These are phyloP conservation scores for Talaromyces adpressus DNA, from an alignment of 495 filamentous ascomycete species.

Conservation along the genomic window DNA sequence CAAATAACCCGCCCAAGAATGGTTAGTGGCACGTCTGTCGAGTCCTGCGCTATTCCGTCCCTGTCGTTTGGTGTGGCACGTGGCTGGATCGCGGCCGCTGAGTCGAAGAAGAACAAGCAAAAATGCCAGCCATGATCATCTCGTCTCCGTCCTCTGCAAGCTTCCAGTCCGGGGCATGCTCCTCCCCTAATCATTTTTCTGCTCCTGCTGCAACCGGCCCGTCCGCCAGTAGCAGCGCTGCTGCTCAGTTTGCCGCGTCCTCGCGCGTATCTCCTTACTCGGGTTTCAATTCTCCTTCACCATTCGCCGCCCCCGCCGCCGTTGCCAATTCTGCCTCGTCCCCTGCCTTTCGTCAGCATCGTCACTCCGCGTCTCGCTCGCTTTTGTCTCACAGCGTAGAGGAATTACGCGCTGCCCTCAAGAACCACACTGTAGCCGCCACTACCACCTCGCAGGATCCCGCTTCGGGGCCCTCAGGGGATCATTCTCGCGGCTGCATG, in stretches of 20 bases:
- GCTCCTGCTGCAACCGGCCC: background rate
- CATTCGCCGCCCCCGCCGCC: conserved; percentile 9
- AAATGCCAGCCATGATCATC: conserved; percentile 31
- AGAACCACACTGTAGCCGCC: conserved; percentile 33
- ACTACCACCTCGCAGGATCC: conserved; percentile 13
- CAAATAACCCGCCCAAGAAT: conserved; percentile 8
- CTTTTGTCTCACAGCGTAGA: conserved; percentile 35
- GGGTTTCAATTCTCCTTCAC: conserved; percentile 15
- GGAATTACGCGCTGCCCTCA: conserved; percentile 41
- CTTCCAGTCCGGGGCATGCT: conserved; percentile 18
- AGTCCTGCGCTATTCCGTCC: conserved; percentile 42
- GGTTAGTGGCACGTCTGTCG: conserved; percentile 10
- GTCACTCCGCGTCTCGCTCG: conserved; percentile 13
- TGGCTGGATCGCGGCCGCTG: conserved; percentile 2
- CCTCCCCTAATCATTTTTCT: background rate
- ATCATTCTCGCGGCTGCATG: conserved; percentile 28
- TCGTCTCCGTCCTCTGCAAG: conserved; percentile 37
- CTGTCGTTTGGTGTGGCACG: conserved; percentile 18
- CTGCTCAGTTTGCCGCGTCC: conserved; percentile 24
- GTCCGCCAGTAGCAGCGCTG: conserved; percentile 6
- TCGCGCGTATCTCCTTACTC: conserved; percentile 19
- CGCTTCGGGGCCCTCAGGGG: conserved; percentile 33
- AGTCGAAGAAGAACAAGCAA: background rate
- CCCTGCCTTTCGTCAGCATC: conserved; percentile 12
- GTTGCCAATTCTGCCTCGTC: conserved; percentile 10